These are phyloP conservation scores for Platanus orientalis DNA, from an alignment of 164 flowering plant genomes.

Conservation along the genomic window DNA sequence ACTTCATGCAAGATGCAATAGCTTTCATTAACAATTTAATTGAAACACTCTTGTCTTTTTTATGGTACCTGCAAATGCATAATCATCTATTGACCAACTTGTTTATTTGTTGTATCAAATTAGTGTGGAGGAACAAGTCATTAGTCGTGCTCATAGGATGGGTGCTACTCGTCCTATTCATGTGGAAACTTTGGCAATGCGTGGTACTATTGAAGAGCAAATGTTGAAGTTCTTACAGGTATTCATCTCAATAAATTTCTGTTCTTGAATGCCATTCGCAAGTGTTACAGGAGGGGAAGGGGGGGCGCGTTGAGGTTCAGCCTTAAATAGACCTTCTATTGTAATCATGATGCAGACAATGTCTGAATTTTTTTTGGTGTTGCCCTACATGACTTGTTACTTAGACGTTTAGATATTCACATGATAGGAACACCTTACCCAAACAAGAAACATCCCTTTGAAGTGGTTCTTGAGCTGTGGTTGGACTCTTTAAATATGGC, in stretches of 20 bases:
- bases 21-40: no score
- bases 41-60: no score
- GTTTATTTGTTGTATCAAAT: constrained; percentile 15
- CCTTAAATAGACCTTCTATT: no score
- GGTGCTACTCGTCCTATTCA: constrained; percentile 93
- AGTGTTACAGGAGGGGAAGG: no score
- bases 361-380: not conserved
- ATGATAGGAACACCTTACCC: not conserved
- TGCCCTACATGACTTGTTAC: not conserved
- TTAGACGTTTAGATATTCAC: not conserved
- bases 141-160: constrained; percentile 99
- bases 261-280: not conserved
- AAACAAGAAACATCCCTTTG: not conserved
- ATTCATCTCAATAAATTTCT: not conserved
- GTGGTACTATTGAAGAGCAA: constrained; percentile 35
- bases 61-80: no score
- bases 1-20: not conserved
- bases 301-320: no score
- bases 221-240: constrained; percentile 77
- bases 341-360: no score
- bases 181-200: constrained; percentile 96
- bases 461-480: not conserved
- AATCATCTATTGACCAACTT: not conserved
- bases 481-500: not conserved
- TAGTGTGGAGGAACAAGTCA: constrained; percentile 99